phyloP scores from a whole-genome alignment of 2,329 filamentous ascomycete species.

The Annulohypoxylon truncatum region DNA sequence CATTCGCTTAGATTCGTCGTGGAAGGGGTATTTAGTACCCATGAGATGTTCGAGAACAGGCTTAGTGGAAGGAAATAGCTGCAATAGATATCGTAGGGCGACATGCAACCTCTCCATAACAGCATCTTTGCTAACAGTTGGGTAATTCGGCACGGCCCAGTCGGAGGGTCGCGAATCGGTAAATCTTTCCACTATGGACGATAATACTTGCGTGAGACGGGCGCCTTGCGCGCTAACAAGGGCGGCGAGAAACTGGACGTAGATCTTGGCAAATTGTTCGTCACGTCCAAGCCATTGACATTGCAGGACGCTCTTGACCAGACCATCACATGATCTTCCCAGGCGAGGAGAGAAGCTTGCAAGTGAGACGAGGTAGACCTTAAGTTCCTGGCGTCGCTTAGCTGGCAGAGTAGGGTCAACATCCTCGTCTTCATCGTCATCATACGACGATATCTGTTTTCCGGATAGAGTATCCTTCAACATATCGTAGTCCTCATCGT shows the following conservation, averaged over 20 bases:
- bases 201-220: slow-evolving; percentile 78
- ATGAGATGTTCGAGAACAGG: slow-evolving; percentile 76
- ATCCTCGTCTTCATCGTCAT: slow-evolving; percentile 61
- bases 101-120: slow-evolving; percentile 81
- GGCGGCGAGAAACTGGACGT: slow-evolving; percentile 74
- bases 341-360: slow-evolving; percentile 71
- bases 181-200: slow-evolving; percentile 85
- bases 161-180: slow-evolving; percentile 61
- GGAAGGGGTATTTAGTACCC: slow-evolving; percentile 76
- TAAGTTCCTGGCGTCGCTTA: slow-evolving; percentile 63
- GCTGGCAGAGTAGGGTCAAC: slow-evolving; percentile 51
- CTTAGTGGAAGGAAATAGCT: slow-evolving; percentile 83
- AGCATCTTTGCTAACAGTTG: slow-evolving; percentile 69
- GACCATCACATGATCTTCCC: slow-evolving; percentile 67
- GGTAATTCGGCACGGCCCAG: slow-evolving; percentile 63
- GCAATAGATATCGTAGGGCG: slow-evolving; percentile 79
- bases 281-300: slow-evolving; percentile 75
- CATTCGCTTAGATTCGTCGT: slow-evolving; percentile 79
- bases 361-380: slow-evolving; percentile 71
- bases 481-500: slow-evolving; percentile 70
- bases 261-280: slow-evolving; percentile 73
- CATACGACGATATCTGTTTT: slow-evolving; percentile 58
- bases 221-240: slow-evolving; percentile 85
- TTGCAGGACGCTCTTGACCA: slow-evolving; percentile 69
- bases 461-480: slow-evolving; percentile 69